Conservation (phyloP, 768 basidiomycete genomes). For the Leccinum boreale region DNA sequence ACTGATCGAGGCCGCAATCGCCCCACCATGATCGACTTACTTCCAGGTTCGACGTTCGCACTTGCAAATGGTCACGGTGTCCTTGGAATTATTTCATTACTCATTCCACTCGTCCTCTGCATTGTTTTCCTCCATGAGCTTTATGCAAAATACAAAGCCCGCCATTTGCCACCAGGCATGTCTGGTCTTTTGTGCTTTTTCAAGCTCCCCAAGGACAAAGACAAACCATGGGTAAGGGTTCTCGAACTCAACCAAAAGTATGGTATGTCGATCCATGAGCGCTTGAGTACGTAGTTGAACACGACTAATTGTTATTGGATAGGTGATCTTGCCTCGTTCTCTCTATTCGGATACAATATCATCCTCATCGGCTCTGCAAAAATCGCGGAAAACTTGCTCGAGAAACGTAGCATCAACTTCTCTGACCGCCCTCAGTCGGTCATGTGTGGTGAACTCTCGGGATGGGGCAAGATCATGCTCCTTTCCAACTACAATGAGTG, state of each 20-base stretch:
- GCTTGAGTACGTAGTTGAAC: too few relatives aligned
- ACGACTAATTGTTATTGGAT: not conserved
- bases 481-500: constrained; percentile 11
- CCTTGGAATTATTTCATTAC: not conserved
- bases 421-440: constrained; percentile 28
- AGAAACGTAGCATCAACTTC: constrained; percentile 43
- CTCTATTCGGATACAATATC: constrained; percentile 30
- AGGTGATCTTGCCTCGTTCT: constrained; percentile 17
- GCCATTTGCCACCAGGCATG: constrained; percentile 15
- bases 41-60: not conserved
- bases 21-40: not conserved
- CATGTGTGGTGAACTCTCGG: constrained; percentile 20
- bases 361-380: constrained; percentile 42
- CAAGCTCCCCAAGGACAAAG: constrained; percentile 4
- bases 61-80: too few relatives aligned
- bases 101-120: not conserved
- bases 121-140: not conserved
- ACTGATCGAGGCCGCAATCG: not conserved
- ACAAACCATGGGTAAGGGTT: constrained; percentile 12
- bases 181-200: constrained; percentile 9
- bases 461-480: constrained; percentile 20
- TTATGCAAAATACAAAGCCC: not conserved
- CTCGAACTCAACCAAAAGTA: constrained; percentile 9
- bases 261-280: not conserved
- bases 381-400: constrained; percentile 42